Percentiles rank a stretch among this genome's conserved stretches.
Evolutionary conservation across 108 stramenopile species (phyloP).

Genomic region (Pseudonitzschia pungens): DNA sequence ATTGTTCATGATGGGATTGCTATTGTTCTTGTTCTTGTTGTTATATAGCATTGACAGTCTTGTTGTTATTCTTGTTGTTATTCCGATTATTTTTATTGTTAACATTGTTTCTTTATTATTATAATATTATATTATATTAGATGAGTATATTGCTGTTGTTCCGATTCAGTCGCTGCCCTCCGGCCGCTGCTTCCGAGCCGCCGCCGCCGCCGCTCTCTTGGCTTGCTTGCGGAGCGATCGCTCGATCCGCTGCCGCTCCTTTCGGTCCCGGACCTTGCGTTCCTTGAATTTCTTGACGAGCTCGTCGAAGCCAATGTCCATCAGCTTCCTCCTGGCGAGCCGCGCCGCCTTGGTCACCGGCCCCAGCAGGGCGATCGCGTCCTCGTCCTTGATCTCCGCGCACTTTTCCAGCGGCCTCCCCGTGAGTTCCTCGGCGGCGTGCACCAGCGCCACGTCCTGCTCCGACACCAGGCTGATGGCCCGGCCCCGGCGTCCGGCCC

Average conservation of each 20-base stretch:
- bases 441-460: conserved; percentile 76
- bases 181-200: too few species aligned
- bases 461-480: conserved; percentile 94
- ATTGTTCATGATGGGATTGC: too few species aligned
- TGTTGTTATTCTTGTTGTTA: too few species aligned
- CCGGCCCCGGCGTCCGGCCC: conserved; percentile 93
- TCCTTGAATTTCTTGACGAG: conserved; percentile 84
- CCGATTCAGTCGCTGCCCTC: too few species aligned
- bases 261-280: conserved; percentile 77
- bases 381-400: conserved; percentile 77
- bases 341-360: conserved; percentile 87
- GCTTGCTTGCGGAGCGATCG: conserved; percentile 36
- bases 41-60: too few species aligned
- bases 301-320: conserved; percentile 91
- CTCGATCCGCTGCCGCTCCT: conserved; percentile 75
- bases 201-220: conserved; percentile 13
- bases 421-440: conserved; percentile 78
- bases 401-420: conserved; percentile 79
- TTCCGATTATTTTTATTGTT: too few species aligned
- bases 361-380: conserved; percentile 74
- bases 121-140: too few species aligned
- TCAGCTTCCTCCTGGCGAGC: conserved; percentile 84
- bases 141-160: too few species aligned
- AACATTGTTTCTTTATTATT: too few species aligned
- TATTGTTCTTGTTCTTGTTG: too few species aligned